Evolutionary conservation across 2,329 filamentous ascomycete genomes (phyloP).

Genomic region (Alternaria novae-zelandiae): DNA sequence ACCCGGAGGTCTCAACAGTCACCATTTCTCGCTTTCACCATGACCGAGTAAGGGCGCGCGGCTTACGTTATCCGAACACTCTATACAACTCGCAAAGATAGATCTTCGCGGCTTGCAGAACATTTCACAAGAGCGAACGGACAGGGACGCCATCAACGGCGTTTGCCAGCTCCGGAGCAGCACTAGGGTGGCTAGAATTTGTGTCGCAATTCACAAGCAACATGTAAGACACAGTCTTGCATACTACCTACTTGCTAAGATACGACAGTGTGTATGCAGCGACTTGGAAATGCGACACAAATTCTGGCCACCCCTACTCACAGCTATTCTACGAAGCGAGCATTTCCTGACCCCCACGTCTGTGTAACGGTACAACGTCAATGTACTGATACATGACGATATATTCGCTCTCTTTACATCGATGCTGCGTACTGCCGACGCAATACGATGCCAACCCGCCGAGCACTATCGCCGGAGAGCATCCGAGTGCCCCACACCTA

Average conservation of each 20-base stretch:
- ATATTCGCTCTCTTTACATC: neutral
- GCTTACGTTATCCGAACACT: neutral
- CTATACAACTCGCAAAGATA: neutral
- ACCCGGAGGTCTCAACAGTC: neutral
- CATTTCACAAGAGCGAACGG: neutral
- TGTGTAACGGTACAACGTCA: neutral
- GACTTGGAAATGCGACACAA: neutral
- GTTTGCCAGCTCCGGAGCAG: neutral
- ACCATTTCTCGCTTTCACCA: neutral
- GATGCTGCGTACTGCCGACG: conserved; percentile 6
- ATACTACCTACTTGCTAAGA: neutral
- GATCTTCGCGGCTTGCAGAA: neutral
- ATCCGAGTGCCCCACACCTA: conserved; percentile 17
- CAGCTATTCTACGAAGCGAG: neutral
- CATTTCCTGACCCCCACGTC: conserved; percentile 2
- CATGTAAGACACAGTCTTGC: neutral
- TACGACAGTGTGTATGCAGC: neutral
- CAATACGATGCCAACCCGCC: conserved; percentile 11
- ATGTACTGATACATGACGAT: conserved; percentile 15
- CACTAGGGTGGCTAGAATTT: neutral
- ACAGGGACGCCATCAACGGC: neutral
- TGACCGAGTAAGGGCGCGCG: neutral
- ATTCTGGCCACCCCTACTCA: neutral
- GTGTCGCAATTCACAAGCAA: neutral
- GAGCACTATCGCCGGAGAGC: conserved; percentile 24